Percentiles rank a stretch among this genome's conserved stretches.
Conservation (phyloP, 1,284 basidiomycete species). For the Mycena sp. region DNA sequence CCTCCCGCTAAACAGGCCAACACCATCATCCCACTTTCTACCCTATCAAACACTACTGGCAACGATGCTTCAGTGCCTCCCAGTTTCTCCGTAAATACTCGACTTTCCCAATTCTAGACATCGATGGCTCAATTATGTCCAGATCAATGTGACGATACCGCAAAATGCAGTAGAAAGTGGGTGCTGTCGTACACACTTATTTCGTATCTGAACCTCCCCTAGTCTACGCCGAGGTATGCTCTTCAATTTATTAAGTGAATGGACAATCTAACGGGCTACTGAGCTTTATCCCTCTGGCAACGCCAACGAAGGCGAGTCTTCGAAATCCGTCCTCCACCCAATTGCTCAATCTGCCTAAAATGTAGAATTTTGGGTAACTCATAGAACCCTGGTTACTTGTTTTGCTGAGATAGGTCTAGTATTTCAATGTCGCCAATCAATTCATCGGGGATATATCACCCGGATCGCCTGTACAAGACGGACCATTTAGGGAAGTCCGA, state of each 20-base stretch:
- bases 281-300: slow-evolving; percentile 66
- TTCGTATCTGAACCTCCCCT: not conserved
- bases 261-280: not conserved
- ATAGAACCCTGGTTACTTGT: not conserved
- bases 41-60: slow-evolving; percentile 67
- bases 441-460: slow-evolving; percentile 64
- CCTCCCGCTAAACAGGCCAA: slow-evolving; percentile 70
- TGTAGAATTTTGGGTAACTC: slow-evolving; percentile 71
- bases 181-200: not conserved
- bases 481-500: slow-evolving; percentile 84
- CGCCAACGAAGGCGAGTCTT: slow-evolving; percentile 58
- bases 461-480: slow-evolving; percentile 58
- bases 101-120: not conserved
- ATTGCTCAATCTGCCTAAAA: not conserved
- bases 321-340: not conserved
- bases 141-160: slow-evolving; percentile 77
- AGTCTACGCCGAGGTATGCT: slow-evolving; percentile 76
- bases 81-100: slow-evolving; percentile 62
- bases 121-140: not conserved
- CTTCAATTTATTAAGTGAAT: not conserved
- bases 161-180: slow-evolving; percentile 63
- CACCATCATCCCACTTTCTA: slow-evolving; percentile 74
- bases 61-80: slow-evolving; percentile 79
- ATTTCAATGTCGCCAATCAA: slow-evolving; percentile 73
- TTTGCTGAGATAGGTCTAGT: slow-evolving; percentile 52